Evolutionary conservation across 306 rosid genomes (phyloP).

Genomic region (Crotalaria pallida): DNA sequence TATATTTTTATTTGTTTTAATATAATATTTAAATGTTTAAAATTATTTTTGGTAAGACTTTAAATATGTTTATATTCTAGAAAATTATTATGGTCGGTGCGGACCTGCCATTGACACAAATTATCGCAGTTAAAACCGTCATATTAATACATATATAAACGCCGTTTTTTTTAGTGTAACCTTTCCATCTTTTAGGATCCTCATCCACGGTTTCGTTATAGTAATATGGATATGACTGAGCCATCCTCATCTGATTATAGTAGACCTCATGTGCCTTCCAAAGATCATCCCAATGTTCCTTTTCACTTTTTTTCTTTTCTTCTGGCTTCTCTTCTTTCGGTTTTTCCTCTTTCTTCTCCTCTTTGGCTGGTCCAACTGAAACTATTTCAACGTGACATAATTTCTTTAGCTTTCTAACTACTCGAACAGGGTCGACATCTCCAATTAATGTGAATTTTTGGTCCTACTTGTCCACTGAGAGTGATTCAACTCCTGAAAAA

Average conservation of each 20-base stretch:
- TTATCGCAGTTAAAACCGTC: too few relatives aligned
- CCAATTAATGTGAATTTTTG: slow-evolving; percentile 61
- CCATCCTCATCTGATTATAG: slow-evolving; percentile 1
- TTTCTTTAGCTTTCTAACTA: slow-evolving; percentile 61
- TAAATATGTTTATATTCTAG: too few relatives aligned
- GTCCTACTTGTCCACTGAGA: slow-evolving; percentile 62
- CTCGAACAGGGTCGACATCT: slow-evolving; percentile 46
- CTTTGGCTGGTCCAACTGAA: slow-evolving; percentile 73
- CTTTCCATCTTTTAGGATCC: too few relatives aligned
- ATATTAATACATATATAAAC: too few relatives aligned
- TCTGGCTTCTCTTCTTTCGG: slow-evolving; percentile 28
- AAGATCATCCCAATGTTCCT: slow-evolving; percentile 26
- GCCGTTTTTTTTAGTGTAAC: too few relatives aligned
- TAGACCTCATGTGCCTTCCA: neutral
- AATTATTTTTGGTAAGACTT: too few relatives aligned
- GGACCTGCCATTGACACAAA: too few relatives aligned
- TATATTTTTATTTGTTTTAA: too few relatives aligned
- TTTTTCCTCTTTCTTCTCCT: slow-evolving; percentile 59
- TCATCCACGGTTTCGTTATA: slow-evolving; percentile 40
- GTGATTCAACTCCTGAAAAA: slow-evolving; percentile 67
- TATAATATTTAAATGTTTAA: too few relatives aligned
- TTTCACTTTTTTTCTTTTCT: slow-evolving; percentile 28
- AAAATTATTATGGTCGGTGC: too few relatives aligned
- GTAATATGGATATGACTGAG: slow-evolving; percentile 4
- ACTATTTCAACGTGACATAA: slow-evolving; percentile 40